Evolutionary conservation across 352 stramenopile species (phyloP).

Genomic region (Nannochloropsis limnetica): DNA sequence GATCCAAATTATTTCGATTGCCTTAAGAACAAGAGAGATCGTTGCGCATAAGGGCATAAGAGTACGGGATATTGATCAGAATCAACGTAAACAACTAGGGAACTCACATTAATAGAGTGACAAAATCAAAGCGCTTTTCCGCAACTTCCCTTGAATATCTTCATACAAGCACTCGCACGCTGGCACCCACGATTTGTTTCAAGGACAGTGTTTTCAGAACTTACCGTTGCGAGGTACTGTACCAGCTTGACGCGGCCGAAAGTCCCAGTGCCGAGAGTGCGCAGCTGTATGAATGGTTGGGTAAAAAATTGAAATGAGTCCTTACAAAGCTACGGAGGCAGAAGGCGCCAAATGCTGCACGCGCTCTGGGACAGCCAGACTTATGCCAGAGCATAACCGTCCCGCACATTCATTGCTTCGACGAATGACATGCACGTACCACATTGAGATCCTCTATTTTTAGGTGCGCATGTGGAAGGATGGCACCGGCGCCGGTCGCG

Average conservation of each 20-base stretch:
- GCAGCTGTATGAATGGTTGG: constrained; percentile 60
- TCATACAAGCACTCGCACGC: background rate
- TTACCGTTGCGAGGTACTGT: constrained; percentile 57
- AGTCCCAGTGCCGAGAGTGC: constrained; percentile 88
- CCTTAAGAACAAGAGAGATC: background rate
- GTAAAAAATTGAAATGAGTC: background rate
- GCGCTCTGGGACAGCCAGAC: background rate
- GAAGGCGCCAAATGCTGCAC: background rate
- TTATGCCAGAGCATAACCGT: background rate
- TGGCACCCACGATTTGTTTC: background rate
- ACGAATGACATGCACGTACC: background rate
- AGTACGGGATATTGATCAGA: background rate
- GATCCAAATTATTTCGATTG: background rate
- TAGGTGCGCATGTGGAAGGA: background rate
- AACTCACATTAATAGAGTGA: background rate
- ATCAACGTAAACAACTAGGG: background rate
- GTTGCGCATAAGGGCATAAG: background rate
- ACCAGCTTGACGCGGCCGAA: constrained; percentile 93
- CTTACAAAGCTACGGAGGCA: background rate
- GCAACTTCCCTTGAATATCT: background rate
- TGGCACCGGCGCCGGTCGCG: background rate
- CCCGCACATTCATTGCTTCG: background rate
- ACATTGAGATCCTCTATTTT: constrained; percentile 29
- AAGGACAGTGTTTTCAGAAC: background rate
- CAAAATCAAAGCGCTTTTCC: background rate